Conservation (phyloP, 1,284 basidiomycete genomes). For the Puccinia novopanici region DNA sequence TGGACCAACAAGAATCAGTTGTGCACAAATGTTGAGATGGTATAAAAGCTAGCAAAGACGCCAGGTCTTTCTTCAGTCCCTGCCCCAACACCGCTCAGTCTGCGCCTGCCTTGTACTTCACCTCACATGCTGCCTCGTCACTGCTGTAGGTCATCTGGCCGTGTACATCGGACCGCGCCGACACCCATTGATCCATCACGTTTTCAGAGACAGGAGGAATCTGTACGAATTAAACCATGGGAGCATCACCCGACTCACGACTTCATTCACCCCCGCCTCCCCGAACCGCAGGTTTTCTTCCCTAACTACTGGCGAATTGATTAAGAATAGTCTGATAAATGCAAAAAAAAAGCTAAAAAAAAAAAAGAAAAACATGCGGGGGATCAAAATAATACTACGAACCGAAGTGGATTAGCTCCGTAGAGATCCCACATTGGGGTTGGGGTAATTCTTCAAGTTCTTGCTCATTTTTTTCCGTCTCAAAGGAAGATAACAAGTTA, state of each 20-base stretch:
- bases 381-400: background rate
- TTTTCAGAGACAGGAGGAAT: constrained; percentile 92
- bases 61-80: constrained; percentile 91
- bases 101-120: constrained; percentile 86
- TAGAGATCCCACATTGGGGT: constrained; percentile 84
- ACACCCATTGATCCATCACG: constrained; percentile 98
- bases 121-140: constrained; percentile 83
- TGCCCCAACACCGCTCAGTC: constrained; percentile 94
- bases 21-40: background rate
- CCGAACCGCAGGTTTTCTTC: constrained; percentile 97
- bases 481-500: constrained; percentile 56
- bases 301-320: constrained; percentile 97
- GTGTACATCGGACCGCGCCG: no score
- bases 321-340: constrained; percentile 80
- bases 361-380: constrained; percentile 50
- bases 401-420: constrained; percentile 94
- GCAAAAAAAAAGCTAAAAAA: background rate
- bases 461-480: constrained; percentile 99
- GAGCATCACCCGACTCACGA: constrained; percentile 87
- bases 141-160: constrained; percentile 84
- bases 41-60: no score
- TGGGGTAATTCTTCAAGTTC: constrained; percentile 96
- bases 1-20: background rate
- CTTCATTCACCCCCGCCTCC: constrained; percentile 95
- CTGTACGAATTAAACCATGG: constrained; percentile 99